phyloP scores from a whole-genome alignment of 805 yeast species.

The Hanseniaspora jakobsenii region DNA sequence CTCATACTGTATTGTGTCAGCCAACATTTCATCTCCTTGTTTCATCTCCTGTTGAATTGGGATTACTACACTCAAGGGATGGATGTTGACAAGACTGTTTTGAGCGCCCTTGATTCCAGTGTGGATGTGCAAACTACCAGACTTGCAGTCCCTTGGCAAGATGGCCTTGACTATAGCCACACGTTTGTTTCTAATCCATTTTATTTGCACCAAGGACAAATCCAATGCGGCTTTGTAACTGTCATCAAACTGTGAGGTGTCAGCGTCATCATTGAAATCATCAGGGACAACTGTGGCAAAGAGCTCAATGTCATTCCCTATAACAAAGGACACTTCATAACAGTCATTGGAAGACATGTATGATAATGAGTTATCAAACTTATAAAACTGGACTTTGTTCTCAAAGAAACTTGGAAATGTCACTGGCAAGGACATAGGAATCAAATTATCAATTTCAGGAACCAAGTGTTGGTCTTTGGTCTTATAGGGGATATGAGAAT shows the following conservation, averaged over 20 bases:
- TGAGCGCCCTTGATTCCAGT: constrained; percentile 55
- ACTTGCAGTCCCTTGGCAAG: constrained; percentile 53
- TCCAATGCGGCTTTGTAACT: constrained; percentile 24
- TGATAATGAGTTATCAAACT: constrained; percentile 67
- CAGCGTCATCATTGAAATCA: constrained; percentile 18
- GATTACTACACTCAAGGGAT: constrained; percentile 59
- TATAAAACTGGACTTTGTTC: constrained; percentile 45
- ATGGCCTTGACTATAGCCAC: constrained; percentile 68
- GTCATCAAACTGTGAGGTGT: constrained; percentile 20
- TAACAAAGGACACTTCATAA: constrained; percentile 61
- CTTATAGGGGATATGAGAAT: constrained; percentile 76
- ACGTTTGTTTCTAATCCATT: constrained; percentile 54
- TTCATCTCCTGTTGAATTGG: constrained; percentile 63
- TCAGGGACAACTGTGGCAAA: constrained; percentile 43
- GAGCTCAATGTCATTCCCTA: constrained; percentile 61
- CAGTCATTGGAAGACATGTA: constrained; percentile 63
- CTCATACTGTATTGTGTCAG: constrained; percentile 41
- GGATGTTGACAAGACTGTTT: constrained; percentile 43
- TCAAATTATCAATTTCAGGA: constrained; percentile 70
- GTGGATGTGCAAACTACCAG: constrained; percentile 66
- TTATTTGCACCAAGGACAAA: constrained; percentile 63
- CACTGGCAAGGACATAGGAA: constrained; percentile 72
- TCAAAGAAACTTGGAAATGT: constrained; percentile 70
- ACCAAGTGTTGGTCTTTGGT: constrained; percentile 72
- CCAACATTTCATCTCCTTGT: constrained; percentile 16